Base-by-base conservation (phyloP, 306 rosid genomes). In the Vicia sativa region DNA sequence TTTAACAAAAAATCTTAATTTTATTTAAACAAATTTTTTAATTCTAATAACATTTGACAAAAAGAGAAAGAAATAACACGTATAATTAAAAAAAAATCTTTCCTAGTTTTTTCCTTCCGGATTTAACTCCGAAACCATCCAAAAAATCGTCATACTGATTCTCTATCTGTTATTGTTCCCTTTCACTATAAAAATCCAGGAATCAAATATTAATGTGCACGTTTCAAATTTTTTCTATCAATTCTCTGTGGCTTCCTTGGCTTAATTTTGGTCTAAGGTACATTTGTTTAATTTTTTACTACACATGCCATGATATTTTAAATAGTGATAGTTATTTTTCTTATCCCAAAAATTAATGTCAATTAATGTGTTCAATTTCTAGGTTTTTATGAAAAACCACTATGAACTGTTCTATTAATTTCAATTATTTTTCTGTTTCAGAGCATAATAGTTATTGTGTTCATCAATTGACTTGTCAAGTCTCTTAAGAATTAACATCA, bases 381-480 rank as follows among this genome's bases (percentile, higher is more conserved):
- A 37, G 48, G 29, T 65, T 50, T 50, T 49, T 13, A 54, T 42
- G 43, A 52, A 52, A 52, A 55, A 49, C 18, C 9, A 4, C 34
- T 28, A 38, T 2, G 13, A 48, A 73, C 7, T 46, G 5, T 46
- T 16, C 42, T 72, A 50, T 65, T 71, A 4, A 13, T 60, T 42
- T 58, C 50, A 42, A 45, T 3, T 60, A 61, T 55, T 12, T 13
- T 54, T 38, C 54, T 70, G 49, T 60, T 12, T 21, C 70, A 69
- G 79, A 74, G 63, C 54, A 56, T 49, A 54, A 25, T 38, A 73
- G 50, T 39, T 11, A 34, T 49, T 38, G 57, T 35, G 44, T 62
- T 45, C 18, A 7, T 13, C 55, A 0, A 28, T 3, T 45, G 67
- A 28, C 35, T 37, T 60, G 44, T 52, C 12, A 16, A 18, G 37